These are phyloP conservation scores for Colletotrichum higginsianum DNA, from an alignment of 2,329 filamentous ascomycete genomes.

Conservation along the genomic window DNA sequence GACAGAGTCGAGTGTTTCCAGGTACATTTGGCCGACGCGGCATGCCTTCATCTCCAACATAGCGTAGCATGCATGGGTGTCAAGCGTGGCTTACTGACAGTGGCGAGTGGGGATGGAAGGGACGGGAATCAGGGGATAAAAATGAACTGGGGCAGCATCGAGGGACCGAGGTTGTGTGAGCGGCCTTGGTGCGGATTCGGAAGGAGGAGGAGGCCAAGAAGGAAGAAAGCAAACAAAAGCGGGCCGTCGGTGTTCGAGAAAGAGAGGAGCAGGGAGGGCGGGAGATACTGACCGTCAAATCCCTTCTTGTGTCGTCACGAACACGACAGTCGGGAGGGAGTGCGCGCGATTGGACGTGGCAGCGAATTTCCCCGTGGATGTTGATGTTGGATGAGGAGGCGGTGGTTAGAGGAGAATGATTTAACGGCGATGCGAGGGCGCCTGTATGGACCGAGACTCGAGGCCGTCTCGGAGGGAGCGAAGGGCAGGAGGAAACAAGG, in stretches of 20 bases:
- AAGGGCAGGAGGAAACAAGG: conserved; percentile 26
- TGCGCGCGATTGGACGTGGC: conserved; percentile 1
- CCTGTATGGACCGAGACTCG: conserved; percentile 27
- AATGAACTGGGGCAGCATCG: conserved; percentile 21
- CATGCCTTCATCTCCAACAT: conserved; percentile 33
- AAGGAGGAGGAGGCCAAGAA: conserved; percentile 29
- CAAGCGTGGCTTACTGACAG: too few relatives aligned
- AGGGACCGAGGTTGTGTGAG: conserved; percentile 36
- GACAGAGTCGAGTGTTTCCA: conserved; percentile 5
- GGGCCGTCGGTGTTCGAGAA: conserved; percentile 34
- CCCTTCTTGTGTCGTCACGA: conserved; percentile 34
- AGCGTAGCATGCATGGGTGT: conserved; percentile 13
- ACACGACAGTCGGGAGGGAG: too few relatives aligned
- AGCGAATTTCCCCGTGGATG: neutral
- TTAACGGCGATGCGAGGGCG: conserved; percentile 2
- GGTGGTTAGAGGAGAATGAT: conserved; percentile 10
- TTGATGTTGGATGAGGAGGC: neutral
- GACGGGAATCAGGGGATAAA: neutral
- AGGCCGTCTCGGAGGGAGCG: conserved; percentile 13
- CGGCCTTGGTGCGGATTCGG: neutral
- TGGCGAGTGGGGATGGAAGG: conserved; percentile 17
- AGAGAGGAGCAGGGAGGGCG: conserved; percentile 7
- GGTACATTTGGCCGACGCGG: conserved; percentile 18
- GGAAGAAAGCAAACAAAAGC: conserved; percentile 29
- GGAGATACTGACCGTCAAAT: conserved; percentile 1